Evolutionary conservation across 1,284 basidiomycete genomes (phyloP), one percentile per base, ranked within the genome.

Genomic region (Heterobasidion parviporum): DNA sequence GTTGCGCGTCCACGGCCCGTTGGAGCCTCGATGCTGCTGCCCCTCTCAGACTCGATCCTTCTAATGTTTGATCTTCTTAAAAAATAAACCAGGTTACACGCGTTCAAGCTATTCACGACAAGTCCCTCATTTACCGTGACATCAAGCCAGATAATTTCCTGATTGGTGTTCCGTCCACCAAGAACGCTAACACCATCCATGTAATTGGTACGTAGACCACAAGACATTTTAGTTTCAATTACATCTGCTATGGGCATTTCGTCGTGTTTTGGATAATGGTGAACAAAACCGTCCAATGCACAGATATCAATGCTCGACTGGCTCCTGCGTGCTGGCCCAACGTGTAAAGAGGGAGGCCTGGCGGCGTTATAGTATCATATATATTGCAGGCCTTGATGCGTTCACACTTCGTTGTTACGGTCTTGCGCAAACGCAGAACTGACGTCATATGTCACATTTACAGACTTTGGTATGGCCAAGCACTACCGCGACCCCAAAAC

Each of bases 61-160:
- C 26, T 26, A 26, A 26, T 26, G 26, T 26, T 26, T 41, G n/a
- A 41, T 41, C 7, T 18, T 18, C n/a, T 18, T 41, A 26, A 16
- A 20, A 36, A 12, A 34, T 12, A n/a, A 20, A 16, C 16, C 67
- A 96, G 93, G 90, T 99, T 67, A 91, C 94, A 49, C 92, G 97
- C 60, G 92, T 98, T 53, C 95, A 99, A 74, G 89, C 95, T 64
- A 91, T 98, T 61, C 96, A 99, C 74, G 96, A 97, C 65, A 95
- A 97, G 74, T 97, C 94, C 65, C 87, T 98, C 70, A 98, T 99
- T 65, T 97, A 98, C 77, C 93, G 96, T 62, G 97, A 98, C 70
- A 98, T 98, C 78, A 98, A 98, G 71, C 96, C 96, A 51, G 96
- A 98, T 77, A 98, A 99, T 76, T 98, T 99, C 72, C 77, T 99